phyloP scores from a whole-genome alignment of 2,329 filamentous ascomycete species.

The Sclerotinia nivalis region DNA sequence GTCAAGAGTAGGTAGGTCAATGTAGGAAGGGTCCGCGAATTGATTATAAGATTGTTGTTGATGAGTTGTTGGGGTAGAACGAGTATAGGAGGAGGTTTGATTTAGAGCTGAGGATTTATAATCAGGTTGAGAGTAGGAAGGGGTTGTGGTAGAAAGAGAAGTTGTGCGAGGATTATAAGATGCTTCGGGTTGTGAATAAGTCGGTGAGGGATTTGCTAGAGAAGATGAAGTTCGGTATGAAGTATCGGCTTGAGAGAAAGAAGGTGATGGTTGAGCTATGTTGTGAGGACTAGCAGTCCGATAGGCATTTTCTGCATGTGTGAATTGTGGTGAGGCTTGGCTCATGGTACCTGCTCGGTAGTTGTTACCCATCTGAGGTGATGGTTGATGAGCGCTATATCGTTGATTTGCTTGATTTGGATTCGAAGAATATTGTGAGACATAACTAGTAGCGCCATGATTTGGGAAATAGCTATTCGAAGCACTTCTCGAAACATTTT shows the following conservation, averaged over 20 bases:
- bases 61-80: constrained; percentile 36
- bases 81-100: constrained; percentile 33
- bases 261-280: constrained; percentile 37
- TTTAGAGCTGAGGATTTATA: constrained; percentile 27
- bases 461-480: constrained; percentile 38
- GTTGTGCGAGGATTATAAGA: constrained; percentile 34
- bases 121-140: constrained; percentile 35
- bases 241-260: constrained; percentile 36
- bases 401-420: constrained; percentile 36
- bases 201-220: constrained; percentile 36
- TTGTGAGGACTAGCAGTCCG: constrained; percentile 39
- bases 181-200: constrained; percentile 36
- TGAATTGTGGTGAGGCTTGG: constrained; percentile 38
- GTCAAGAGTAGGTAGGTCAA: constrained; percentile 40
- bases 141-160: constrained; percentile 34
- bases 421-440: constrained; percentile 39
- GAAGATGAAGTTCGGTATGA: constrained; percentile 33
- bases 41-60: constrained; percentile 36
- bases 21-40: constrained; percentile 37
- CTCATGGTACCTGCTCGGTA: constrained; percentile 34
- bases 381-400: constrained; percentile 37
- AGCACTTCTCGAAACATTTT: constrained; percentile 31
- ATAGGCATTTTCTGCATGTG: constrained; percentile 37
- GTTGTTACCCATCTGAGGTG: constrained; percentile 37
- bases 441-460: constrained; percentile 33